Evolutionary conservation across 2,329 filamentous ascomycete species (phyloP), one percentile per base, ranked within the genome.

Genomic region (Colletotrichum sp.): DNA sequence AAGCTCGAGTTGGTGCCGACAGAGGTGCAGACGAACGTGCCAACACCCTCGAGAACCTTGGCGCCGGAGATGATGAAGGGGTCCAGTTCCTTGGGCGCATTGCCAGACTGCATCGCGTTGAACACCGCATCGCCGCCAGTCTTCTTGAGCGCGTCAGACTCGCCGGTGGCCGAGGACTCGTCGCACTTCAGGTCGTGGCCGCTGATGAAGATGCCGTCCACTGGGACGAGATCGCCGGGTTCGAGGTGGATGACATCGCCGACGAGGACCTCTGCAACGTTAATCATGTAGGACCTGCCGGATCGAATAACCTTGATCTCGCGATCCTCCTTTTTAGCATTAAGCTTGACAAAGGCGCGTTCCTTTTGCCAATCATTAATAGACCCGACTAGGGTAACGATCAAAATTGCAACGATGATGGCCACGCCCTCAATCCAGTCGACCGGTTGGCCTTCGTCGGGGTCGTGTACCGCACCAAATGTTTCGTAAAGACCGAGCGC

Each of bases 81-180:
- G 69, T 94, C 92, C 5, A 92, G 83, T 62, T 91, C 89, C 68
- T 82, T 80, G 7, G 77, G 76, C 13, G 78, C 85, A 24, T 87
- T 84, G 47, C 84, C 85, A 31, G 86, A 83, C 61, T 87, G 84
- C 16, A 93, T 86, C 12, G 85, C 86, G 54, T 87, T 83, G 83
- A 89, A 90, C 63, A 92, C 91, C 62, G 90, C 87, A 13, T 90
- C 86, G 15, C 88, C 92, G 7, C 85, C 81, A 0, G 88, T 90
- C 83, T 95, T 95, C 82, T 91, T 92, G 81, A 94, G 89, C 65
- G 92, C 88, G 77, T 95, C 93, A 1, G 92, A 94, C 82, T 95
- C 93, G 76, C 93, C 93, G 31, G 93, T 94, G 2, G 92, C 91
- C 13, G 92, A 93, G 4, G 92, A 94, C 79, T 95, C 93, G 77